These are phyloP conservation scores for Kwoniella sp. DNA, from an alignment of 768 basidiomycete species.

Conservation along the genomic window DNA sequence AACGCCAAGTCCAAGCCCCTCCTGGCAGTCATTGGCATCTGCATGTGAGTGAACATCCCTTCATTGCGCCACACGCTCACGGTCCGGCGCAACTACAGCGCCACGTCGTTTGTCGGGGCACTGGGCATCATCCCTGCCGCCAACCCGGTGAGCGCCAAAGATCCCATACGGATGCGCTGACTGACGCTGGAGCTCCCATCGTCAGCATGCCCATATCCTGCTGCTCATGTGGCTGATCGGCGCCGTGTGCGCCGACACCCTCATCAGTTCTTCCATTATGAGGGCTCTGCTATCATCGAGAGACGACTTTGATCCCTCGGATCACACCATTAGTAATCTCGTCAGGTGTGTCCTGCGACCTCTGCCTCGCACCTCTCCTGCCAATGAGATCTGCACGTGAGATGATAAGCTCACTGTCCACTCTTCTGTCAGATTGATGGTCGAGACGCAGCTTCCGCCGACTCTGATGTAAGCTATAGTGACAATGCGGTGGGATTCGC, in stretches of 20 bases:
- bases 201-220: neutral
- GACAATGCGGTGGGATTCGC: neutral
- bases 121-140: neutral
- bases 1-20: neutral
- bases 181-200: neutral
- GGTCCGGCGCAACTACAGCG: neutral
- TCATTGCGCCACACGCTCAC: neutral
- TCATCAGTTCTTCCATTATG: conserved; percentile 8
- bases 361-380: neutral
- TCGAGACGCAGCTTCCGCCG: conserved; percentile 10
- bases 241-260: neutral
- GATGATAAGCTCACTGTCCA: no score
- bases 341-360: neutral
- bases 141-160: neutral
- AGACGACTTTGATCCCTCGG: neutral
- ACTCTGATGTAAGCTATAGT: conserved; percentile 1
- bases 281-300: neutral
- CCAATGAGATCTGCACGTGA: neutral
- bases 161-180: neutral
- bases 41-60: neutral
- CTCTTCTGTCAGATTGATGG: neutral
- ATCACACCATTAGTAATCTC: neutral
- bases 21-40: neutral
- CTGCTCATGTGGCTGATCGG: conserved; percentile 6
- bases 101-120: conserved; percentile 2